Evolutionary conservation across 345 rosid species (phyloP), one percentile per base, ranked within the genome.

Genomic region (Aegle marmelos): DNA sequence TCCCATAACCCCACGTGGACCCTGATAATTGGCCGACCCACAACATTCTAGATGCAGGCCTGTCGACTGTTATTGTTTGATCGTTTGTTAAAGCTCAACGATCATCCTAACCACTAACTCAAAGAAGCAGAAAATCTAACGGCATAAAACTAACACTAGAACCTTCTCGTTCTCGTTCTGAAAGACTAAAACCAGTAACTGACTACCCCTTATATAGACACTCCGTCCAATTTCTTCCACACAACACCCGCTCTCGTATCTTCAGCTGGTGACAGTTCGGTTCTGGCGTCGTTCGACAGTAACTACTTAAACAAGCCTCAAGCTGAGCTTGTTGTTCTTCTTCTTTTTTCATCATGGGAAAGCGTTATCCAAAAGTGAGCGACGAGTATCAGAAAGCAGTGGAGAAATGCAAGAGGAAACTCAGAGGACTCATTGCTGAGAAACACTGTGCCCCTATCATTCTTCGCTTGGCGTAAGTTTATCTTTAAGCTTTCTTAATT

Each of bases 361-460:
- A 92, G 91, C 74, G 78, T 61, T 95, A 95, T 62, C 94, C 98
- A 1, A 84, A 60, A 30, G 98, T 87, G 66, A 87, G 91, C 56
- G 93, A 91, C 71, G 98, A 91, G 73, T 95, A 95, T 82, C 73
- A 48, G 85, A 89, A 87, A 78, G 94, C 91, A 19, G 86, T 88
- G 13, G 84, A 81, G 64, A 91, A 86, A 85, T 91, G 94, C 61
- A 93, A 83, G 90, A 88, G 81, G 81, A 93, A 93, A 89, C 92
- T 95, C 36, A 86, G 94, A 54, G 97, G 97, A 27, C 90, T 87
- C 10, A 92, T 95, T 54, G 90, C 94, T 9, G 94, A 93, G 87
- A 95, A 89, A 82, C 83, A 89, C 45, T 93, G 98, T 73, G 98
- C 98, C 80, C 98, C 98, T 16, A 82, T 95, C 75, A 71, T 95